Evolutionary conservation across 179 eudicot species (phyloP).

Genomic region (Kewa caespitosa): DNA sequence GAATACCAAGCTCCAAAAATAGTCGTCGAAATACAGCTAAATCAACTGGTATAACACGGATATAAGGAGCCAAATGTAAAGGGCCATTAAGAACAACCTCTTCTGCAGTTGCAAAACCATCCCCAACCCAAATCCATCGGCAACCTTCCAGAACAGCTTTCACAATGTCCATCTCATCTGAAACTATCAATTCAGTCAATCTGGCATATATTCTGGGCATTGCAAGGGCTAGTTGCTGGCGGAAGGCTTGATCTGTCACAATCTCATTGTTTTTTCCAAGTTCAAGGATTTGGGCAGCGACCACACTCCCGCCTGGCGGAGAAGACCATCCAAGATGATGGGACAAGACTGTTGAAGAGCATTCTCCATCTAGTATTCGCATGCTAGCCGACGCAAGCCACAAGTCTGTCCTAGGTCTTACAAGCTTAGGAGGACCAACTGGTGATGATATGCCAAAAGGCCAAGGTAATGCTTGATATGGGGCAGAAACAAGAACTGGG

Average conservation of each 20-base stretch:
- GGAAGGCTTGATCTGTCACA: slow-evolving; percentile 74
- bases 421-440: slow-evolving; percentile 98
- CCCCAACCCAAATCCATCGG: slow-evolving; percentile 99
- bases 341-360: slow-evolving; percentile 86
- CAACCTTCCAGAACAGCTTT: slow-evolving; percentile 94
- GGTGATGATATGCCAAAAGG: slow-evolving; percentile 70
- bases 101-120: slow-evolving; percentile 90
- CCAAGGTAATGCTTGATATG: slow-evolving; percentile 89
- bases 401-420: slow-evolving; percentile 66
- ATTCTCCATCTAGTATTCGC: slow-evolving; percentile 95
- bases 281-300: slow-evolving; percentile 99
- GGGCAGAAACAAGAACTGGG: slow-evolving; percentile 86
- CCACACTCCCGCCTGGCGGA: slow-evolving; percentile 86
- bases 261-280: slow-evolving; percentile 96
- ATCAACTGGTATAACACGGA: slow-evolving; percentile 95
- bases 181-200: slow-evolving; percentile 58
- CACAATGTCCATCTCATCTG: slow-evolving; percentile 96
- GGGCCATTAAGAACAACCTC: slow-evolving; percentile 98
- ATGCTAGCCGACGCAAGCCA: slow-evolving; percentile 99
- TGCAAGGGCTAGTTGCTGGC: slow-evolving; percentile 86
- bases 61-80: slow-evolving; percentile 95
- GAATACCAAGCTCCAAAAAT: slow-evolving; percentile 87
- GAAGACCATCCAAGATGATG: slow-evolving; percentile 94
- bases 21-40: slow-evolving; percentile 85
- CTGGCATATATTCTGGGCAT: slow-evolving; percentile 97